Base-by-base conservation (phyloP, 1,284 basidiomycete genomes). In the Tylopilus sp. region DNA sequence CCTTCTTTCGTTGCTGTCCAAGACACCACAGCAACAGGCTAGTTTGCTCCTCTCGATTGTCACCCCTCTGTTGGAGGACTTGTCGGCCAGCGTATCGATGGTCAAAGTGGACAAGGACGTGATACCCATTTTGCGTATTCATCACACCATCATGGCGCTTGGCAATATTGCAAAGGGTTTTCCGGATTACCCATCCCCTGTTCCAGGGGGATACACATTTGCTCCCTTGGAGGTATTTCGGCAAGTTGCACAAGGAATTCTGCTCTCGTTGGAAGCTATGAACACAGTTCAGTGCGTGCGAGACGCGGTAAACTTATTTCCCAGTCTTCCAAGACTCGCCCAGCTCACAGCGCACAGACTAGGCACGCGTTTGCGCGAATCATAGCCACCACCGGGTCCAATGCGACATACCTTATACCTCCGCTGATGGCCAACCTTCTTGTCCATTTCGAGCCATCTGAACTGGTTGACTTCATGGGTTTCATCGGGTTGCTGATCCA, bases 141-240 rank as follows among this genome's bases (percentile, higher is more conserved):
- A 99, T 63, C 96, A 99, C 70, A 79, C 89, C 56, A 90, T 99
- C 63, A 89, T 97, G 80, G 96, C 95, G 1, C 76, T 98, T 12
- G 95, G 95, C 15, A 92, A 92, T 61, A 82, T 99, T 46, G 91
- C 94, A 41, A 97, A 98, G 71, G 97, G 97, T 8, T 99, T 99
- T 73, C 97, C 97, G 0, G 88, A 92, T 63, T 88, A 85, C 59
- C 86, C 86, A 26, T 82, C 79, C 28, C 77, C 79, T 10, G 73
- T 86, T 4, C 81, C 86, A 0, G 74, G 77, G 57, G 78, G 76
- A 36, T 84, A 86, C 56, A 77, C 84, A n/a, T 71, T 84, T 18
- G 88, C 92, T 3, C 85, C 87, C 0, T 71, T 93, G 48, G 80
- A 85, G 46, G 84, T 96, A 12, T 96, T 99, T 72, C 81, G 83